phyloP scores from a whole-genome alignment of 495 filamentous ascomycete genomes.

The Xylaria curta region DNA sequence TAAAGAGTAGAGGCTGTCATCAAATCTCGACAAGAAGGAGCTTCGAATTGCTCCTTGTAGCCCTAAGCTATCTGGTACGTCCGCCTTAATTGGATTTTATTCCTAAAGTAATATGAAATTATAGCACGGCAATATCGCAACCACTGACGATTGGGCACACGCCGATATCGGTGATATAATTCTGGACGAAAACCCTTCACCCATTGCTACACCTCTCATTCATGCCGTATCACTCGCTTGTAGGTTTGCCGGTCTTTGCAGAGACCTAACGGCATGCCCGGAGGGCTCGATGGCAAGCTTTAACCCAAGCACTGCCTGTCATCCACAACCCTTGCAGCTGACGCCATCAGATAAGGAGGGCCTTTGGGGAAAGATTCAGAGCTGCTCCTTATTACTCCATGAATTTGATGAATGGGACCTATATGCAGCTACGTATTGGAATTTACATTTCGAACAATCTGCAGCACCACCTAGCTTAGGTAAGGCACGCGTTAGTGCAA shows the following conservation, averaged over 20 bases:
- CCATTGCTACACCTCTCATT: background rate
- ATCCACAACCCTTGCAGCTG: background rate
- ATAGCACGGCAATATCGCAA: background rate
- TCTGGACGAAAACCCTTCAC: background rate
- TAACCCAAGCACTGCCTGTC: background rate
- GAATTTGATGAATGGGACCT: background rate
- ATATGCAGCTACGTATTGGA: background rate
- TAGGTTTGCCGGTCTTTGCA: background rate
- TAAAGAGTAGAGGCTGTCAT: background rate
- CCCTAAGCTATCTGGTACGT: background rate
- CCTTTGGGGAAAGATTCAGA: background rate
- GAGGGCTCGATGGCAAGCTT: background rate
- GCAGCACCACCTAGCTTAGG: background rate
- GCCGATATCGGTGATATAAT: background rate
- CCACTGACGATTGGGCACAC: background rate
- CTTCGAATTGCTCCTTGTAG: background rate
- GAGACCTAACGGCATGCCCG: background rate
- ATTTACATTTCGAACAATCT: background rate
- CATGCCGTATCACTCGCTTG: background rate
- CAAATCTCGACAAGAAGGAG: background rate
- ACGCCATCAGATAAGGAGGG: background rate
- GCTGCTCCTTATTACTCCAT: background rate
- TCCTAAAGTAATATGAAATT: background rate
- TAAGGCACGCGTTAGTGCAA: background rate
- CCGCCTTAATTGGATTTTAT: background rate